Base-by-base conservation (phyloP, 441 rosid genomes). In the Biscutella auriculata region DNA sequence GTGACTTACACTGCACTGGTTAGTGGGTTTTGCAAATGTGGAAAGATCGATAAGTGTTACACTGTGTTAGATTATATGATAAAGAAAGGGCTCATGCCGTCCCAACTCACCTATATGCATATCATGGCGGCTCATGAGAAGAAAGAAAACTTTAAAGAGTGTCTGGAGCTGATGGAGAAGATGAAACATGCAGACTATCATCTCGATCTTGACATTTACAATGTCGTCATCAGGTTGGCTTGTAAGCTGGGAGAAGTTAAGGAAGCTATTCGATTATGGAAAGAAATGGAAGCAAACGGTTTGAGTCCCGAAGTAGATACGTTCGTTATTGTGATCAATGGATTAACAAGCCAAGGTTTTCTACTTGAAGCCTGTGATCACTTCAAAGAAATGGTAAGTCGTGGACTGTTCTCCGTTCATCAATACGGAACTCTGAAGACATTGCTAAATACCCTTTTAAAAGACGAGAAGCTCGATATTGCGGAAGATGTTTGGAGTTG, bases 81-180 rank as follows among this genome's bases (percentile, higher is more conserved):
- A 60, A 67, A 66, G 74, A 72, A 68, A 67, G 80, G 90, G 41
- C 67, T 64, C 54, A 27, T 66, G 69, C 95, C 96, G 5, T 78
- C 64, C 42, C 77, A 80, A 25, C 54, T 71, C 44, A 80, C 89
- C 6, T 90, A 77, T 72, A 74, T 90, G 82, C 89, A 83, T 60
- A 79, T 90, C 49, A 70, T 87, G 87, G 59, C 85, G 72, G 92
- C 87, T 32, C 95, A 80, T 73, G 97, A 91, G 74, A 87, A 81
- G 80, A 78, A 78, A 60, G 95, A 85, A 53, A 79, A 91, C 47
- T 62, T 85, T 46, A 96, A 87, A 63, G 83, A 85, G 78, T 91
- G 96, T 61, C 45, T 74, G 67, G 84, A 77, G 35, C 77, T 91
- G 70, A 72, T 81, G 21, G 62, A 64, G 65, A 68, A 75, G 80